Evolutionary conservation across 139 green algal species (phyloP).

Genomic region (Ettlia oleoabundans): DNA sequence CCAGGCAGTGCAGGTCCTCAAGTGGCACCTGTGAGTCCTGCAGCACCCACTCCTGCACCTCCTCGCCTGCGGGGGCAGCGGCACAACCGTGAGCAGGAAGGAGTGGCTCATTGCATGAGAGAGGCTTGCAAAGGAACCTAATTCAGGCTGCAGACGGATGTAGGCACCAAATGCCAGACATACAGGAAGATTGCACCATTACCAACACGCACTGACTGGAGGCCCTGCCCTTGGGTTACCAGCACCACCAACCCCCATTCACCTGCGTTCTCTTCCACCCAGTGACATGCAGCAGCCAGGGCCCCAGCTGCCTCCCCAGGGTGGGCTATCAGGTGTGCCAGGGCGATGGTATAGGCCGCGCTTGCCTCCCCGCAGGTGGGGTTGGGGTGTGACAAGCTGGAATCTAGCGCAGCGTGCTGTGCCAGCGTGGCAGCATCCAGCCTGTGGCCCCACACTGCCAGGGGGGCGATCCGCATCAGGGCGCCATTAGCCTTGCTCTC

Average conservation of each 20-base stretch:
- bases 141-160: too few relatives aligned
- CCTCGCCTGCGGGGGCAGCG: neutral
- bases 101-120: too few relatives aligned
- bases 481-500: conserved; percentile 23
- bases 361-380: conserved; percentile 31
- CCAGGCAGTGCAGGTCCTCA: neutral
- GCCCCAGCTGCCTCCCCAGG: conserved; percentile 44
- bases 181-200: neutral
- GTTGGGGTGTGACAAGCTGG: conserved; percentile 17
- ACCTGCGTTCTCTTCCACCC: conserved; percentile 31
- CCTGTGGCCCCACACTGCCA: conserved; percentile 20
- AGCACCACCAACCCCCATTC: neutral
- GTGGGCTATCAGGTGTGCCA: conserved; percentile 52
- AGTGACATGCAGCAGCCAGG: conserved; percentile 23
- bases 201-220: neutral
- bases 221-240: neutral
- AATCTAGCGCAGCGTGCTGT: neutral
- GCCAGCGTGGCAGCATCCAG: neutral
- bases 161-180: too few relatives aligned
- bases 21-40: conserved; percentile 3
- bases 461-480: conserved; percentile 4
- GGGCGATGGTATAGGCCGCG: conserved; percentile 55
- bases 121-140: too few relatives aligned
- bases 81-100: too few relatives aligned
- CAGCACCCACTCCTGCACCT: conserved; percentile 23